Evolutionary conservation across 192 early-diverging fungal species (phyloP), one percentile per base, ranked within the genome.

Genomic region (Gigaspora rosea): DNA sequence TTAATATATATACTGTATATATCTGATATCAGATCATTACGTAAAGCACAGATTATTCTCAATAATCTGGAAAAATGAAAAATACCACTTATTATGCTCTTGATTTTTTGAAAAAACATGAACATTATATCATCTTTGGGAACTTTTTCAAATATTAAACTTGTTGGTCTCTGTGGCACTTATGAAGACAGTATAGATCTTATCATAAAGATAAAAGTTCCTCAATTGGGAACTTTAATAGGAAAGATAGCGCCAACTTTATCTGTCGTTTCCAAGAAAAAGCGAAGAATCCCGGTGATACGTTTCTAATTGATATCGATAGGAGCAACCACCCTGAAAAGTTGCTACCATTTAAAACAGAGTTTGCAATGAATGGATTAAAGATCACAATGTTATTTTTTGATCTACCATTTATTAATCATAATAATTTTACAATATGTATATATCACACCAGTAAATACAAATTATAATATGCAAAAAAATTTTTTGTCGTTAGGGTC

Each of bases 321-420:
- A 86, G 86, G 62, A 86, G 94, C 36, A 98, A 97, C 70, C 81
- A 87, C 22, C 78, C 90, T 2, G 76, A 84, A 10, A 81, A 89
- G 90, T 98, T 69, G 86, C 85, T 10, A 74, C 87, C 12, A 95
- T 95, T 7, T 98, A 97, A 77, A 89, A 41, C 86, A 8, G 88
- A 92, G 18, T 98, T 98, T 73, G 88, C 93, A 63, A 84, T 98
- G 82, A 95, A 98, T 69, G 92, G 92, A 0, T 80, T 98, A 36
- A n/a, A n/a, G 80, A 89, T 54, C 94, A 97, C 72, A 94, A 95
- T 81, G 72, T 71, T 11, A 87, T 96, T 49, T 81, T 97, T 10
- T n/a, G 82, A 82, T 0, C 84, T 85, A 57, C 62, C 68, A 9
- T 78, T 94, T n/a, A 85, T 95, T 68, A 87, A 94, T 72, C 72